Evolutionary conservation across 202 grass and related monocot species (phyloP), one percentile per base, ranked within the genome.

Genomic region (Carex arenaria): DNA sequence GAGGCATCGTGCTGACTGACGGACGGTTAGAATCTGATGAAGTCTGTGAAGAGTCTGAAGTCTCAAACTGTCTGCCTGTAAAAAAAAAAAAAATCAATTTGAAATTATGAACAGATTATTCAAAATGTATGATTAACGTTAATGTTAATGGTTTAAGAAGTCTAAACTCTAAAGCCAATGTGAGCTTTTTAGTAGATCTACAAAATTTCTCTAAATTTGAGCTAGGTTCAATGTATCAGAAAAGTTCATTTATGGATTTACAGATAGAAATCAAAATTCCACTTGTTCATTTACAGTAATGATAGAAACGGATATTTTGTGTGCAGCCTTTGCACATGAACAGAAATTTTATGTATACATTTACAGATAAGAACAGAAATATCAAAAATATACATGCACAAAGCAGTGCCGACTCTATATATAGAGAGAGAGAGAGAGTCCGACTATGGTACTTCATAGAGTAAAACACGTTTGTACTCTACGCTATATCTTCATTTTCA

Each of bases 11-110:
- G 86, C 86, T 60, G 73, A 64, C 20, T 87, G 86, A 76, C 52
- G 72, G 4, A 61, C 45, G 52, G 86, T 87, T 63, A 87, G 52
- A 62, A 87, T 80, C 36, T 87, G 81, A 47, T 84, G 64, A 38
- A 87, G 86, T 52, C 72, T 77, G 38, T 72, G 72, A 61, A 87
- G 51, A 9, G 86, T 87, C 54, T 87, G 81, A 18, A 84, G 60
- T 42, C 86, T 52, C 52, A 87, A 4, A 67, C 62, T 84, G 53
- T 87, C 86, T 55, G 86, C 86, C 86, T 87, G 49, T 0, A 3
- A 31, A 22, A 45, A 23, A 11, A 53, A 54, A 0, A 28, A 5
- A 59, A 20, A 26, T 13, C 4, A 13, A 51, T 47, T 73, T 10
- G 10, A 73, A 64, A 52, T 52, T 52, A 49, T 49, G 10, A 73